Base-by-base conservation (phyloP, 2,329 filamentous ascomycete species). In the Alternaria burnsii region DNA sequence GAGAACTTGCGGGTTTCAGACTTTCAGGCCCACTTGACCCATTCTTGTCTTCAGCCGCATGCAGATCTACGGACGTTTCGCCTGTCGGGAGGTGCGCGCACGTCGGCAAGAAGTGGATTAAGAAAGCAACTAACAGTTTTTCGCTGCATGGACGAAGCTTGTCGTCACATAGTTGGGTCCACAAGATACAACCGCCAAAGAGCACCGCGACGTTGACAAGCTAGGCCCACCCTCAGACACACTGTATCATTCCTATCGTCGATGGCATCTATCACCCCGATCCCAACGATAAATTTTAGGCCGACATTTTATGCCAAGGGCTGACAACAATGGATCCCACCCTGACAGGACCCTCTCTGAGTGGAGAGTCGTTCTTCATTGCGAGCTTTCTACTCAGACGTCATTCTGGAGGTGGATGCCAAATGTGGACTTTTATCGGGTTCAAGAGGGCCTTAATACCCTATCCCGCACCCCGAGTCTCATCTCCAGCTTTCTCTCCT, bases 131-230 rank as follows among this genome's bases (percentile, higher is more conserved):
- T 20, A 26, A 34, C 48, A 40, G 41, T 59, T 59, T 59, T 59
- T 59, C 42, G 43, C 56, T 59, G 34, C 52, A 46, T 26, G 26
- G 44, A 48, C 34, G 52, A 56, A 51, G 57, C 57, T 51, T 55
- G 53, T 51, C 52, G 57, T 59, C 57, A 56, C 44, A 59, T 56
- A 59, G 44, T 51, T 51, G 57, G 57, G 52, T 51, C 52, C 57
- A 59, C 44, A 51, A 20, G 56, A 38, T 42, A 28, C 26, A 48
- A 32, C 30, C 46, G 40, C 52, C 52, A 50, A 44, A 59, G 44
- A 56, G 57, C 52, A 51, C 44, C 44, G 8, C 14, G 32, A 46
- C 28, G 16, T 18, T 43, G 55, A 44, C 50, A 54, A 28, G 20
- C 47, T 61, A 61, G 59, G 54, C 36, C 59, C 59, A 61, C 59